phyloP scores from a whole-genome alignment of 352 stramenopile species.

The Phytophthora multivora region DNA sequence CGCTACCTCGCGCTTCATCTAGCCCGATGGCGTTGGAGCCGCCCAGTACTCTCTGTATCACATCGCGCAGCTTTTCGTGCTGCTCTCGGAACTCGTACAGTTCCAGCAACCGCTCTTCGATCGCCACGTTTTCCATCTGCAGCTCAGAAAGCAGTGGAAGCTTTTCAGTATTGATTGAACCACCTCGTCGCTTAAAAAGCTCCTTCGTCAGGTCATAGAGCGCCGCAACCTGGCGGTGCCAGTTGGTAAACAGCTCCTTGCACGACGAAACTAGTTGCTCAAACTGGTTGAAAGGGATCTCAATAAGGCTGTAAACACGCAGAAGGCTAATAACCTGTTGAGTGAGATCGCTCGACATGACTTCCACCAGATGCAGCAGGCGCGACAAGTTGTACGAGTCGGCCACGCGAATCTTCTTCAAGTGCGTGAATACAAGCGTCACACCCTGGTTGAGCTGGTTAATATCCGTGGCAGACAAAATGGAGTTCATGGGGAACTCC shows the following conservation, averaged over 20 bases:
- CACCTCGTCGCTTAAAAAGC: conserved; percentile 78
- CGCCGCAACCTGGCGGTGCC: conserved; percentile 80
- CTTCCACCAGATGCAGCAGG: conserved; percentile 80
- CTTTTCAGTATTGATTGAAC: conserved; percentile 84
- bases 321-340: conserved; percentile 84
- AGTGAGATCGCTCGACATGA: conserved; percentile 87
- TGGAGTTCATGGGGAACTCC: conserved; percentile 93
- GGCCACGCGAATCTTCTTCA: conserved; percentile 91
- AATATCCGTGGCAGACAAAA: conserved; percentile 90
- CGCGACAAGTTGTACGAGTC: conserved; percentile 89
- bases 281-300: conserved; percentile 87
- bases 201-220: conserved; percentile 90
- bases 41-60: conserved; percentile 87
- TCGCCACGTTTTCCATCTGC: conserved; percentile 83
- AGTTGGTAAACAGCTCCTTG: conserved; percentile 87
- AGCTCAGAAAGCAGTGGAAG: conserved; percentile 79
- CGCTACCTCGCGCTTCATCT: conserved; percentile 46
- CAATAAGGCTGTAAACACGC: conserved; percentile 83
- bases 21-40: conserved; percentile 39
- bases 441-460: conserved; percentile 83
- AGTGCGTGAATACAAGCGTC: conserved; percentile 82
- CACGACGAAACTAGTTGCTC: conserved; percentile 75
- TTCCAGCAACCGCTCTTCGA: conserved; percentile 89
- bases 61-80: conserved; percentile 90
- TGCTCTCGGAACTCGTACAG: conserved; percentile 91